These are phyloP conservation scores for Pyronema omphalodes DNA, from an alignment of 495 filamentous ascomycete genomes.

Conservation along the genomic window DNA sequence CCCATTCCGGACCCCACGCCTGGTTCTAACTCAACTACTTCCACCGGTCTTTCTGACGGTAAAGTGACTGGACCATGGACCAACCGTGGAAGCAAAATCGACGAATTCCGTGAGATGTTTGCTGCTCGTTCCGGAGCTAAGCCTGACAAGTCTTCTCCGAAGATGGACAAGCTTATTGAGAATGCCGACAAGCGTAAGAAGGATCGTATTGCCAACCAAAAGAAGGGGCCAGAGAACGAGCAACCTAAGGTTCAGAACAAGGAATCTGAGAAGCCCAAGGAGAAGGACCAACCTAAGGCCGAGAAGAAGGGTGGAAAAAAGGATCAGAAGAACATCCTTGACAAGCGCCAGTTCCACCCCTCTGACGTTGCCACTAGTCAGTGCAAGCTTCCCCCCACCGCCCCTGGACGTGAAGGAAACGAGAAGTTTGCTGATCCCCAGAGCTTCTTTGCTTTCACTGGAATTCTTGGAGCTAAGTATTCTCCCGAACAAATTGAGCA, in stretches of 20 bases:
- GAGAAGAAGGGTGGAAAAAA: background rate
- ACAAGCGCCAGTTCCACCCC: background rate
- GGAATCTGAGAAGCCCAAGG: background rate
- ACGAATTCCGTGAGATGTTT: background rate
- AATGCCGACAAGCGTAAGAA: background rate
- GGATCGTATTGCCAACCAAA: background rate
- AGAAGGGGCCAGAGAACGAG: background rate
- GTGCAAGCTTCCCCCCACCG: background rate
- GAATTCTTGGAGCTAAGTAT: background rate
- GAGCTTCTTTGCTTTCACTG: slow-evolving; percentile 1
- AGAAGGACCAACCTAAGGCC: background rate
- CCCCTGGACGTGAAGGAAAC: background rate
- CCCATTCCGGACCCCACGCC: too few species aligned
- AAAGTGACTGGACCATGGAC: too few species aligned
- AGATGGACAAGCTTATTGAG: slow-evolving; percentile 1
- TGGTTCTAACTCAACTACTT: too few species aligned
- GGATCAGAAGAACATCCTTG: background rate
- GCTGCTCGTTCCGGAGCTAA: background rate
- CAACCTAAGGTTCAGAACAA: background rate
- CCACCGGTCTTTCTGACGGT: too few species aligned
- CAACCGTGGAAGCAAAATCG: background rate
- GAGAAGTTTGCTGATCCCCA: background rate
- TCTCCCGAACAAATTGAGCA: background rate
- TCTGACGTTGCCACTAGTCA: background rate
- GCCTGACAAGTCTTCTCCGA: background rate